Evolutionary conservation across 2,329 filamentous ascomycete genomes (phyloP), one percentile per base, ranked within the genome.

Genomic region (Ophiocordyceps camponoti-saundersi): DNA sequence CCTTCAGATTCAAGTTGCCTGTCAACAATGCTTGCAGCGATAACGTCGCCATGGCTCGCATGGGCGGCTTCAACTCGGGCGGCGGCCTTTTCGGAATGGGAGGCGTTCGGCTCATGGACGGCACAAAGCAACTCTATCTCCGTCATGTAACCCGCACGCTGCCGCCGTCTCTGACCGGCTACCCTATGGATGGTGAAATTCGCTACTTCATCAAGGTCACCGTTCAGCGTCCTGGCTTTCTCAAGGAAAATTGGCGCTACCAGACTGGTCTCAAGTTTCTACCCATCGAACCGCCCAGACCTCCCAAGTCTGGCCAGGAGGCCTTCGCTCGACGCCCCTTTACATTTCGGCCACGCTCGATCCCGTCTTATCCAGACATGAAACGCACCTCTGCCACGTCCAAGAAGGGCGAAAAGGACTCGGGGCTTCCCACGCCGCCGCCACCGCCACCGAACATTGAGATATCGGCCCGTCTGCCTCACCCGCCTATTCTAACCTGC

Each of bases 151-250:
- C 84, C 58, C 79, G 80, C 54, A 94, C 89, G 0, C 70, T 98
- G 12, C 92, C 92, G 6, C 92, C 92, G 0, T 93, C 88, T 5
- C 68, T 96, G 47, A 85, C 76, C n/a, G 87, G 86, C 3, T 89
- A 92, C 53, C 85, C 86, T 0, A 82, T 82, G 30, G 79, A 89
- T 61, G 90, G 89, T 21, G 88, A 95, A 63, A 89, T 96, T 50
- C 77, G 81, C 54, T 98, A 98, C 65, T 98, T 85, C 60, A 74
- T 96, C 59, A 98, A 98, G 62, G 87, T 84, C n/a, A 96, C 92
- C 0, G 80, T 96, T 6, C 85, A 88, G 57, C 73, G 88, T n/a
- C 87, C 88, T 0, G 81, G 84, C 15, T 73, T 95, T 49, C 86
- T 93, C 64, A 90, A 90, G 59, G 88, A 95, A 65, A 95, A 95